phyloP scores from a whole-genome alignment of 352 stramenopile genomes.

The Phytophthora lateralis region DNA sequence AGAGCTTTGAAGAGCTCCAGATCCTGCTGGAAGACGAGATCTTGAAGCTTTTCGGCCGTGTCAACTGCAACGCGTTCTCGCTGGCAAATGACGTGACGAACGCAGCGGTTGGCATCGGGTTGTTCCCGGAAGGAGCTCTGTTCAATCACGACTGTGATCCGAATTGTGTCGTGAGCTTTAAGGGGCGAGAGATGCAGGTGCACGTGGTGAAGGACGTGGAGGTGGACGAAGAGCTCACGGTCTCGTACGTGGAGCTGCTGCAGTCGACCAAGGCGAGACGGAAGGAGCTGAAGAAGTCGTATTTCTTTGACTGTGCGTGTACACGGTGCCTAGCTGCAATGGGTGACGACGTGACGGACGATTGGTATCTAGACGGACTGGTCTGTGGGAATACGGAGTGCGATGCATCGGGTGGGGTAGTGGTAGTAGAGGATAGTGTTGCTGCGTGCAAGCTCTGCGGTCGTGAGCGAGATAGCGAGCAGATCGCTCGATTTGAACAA shows the following conservation, averaged over 20 bases:
- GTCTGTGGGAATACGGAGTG: constrained; percentile 29
- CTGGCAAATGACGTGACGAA: constrained; percentile 54
- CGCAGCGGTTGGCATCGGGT: constrained; percentile 57
- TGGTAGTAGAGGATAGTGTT: constrained; percentile 10
- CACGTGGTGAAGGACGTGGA: constrained; percentile 49
- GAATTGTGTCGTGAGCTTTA: constrained; percentile 78
- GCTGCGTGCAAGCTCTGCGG: constrained; percentile 35
- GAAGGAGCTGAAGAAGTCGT: constrained; percentile 50
- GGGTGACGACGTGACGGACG: constrained; percentile 20
- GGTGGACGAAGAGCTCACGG: constrained; percentile 61
- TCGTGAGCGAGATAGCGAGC: neutral
- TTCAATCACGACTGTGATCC: constrained; percentile 81
- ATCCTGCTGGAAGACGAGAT: constrained; percentile 38
- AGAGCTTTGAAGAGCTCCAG: constrained; percentile 36
- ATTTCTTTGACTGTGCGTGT: constrained; percentile 77
- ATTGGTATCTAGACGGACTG: constrained; percentile 52
- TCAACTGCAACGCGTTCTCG: constrained; percentile 87
- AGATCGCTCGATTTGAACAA: constrained; percentile 17
- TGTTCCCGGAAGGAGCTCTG: constrained; percentile 66
- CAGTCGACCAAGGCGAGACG: constrained; percentile 45
- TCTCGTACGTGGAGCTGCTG: constrained; percentile 78
- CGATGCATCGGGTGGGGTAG: constrained; percentile 17
- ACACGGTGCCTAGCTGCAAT: constrained; percentile 24
- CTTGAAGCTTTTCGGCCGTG: constrained; percentile 60
- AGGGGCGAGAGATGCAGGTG: constrained; percentile 48